Base-by-base conservation (phyloP, 805 yeast species). In the Kurtzmaniella cleridarum region DNA sequence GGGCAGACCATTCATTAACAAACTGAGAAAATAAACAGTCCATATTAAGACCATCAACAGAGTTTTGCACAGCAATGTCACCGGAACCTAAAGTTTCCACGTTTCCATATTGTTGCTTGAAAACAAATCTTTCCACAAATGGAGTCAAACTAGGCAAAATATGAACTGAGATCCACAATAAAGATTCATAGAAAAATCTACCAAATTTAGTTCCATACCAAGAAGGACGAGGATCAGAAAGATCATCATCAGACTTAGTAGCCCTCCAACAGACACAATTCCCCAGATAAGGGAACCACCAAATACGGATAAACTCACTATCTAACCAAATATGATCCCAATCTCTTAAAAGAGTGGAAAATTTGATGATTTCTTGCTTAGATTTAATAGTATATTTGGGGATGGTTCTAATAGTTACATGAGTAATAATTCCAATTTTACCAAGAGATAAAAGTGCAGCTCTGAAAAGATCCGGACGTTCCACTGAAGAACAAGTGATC, bases 1-100 rank as follows among this genome's bases (percentile, higher is more conserved):
- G 98, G 35, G 95, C 78, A n/a, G 93, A 89, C 98, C 98, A 91
- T 64, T 91, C 98, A 56, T 90, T 81, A 36, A 91, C 98, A 62
- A 81, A 90, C 61, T 91, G 98, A 32, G 89, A 80, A 60, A 88
- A 91, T 49, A 91, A 67, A 59, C 98, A 93, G 66, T 93, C 98
- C 95, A 91, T 87, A 60, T 86, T 88, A 53, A 91, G 77, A 5
- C 91, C 96, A 42, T 84, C 86, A 33, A 86, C 91, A 3, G 95
- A 83, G 42, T 77, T 75, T 52, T 82, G 88, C 9, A 90, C 87
- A 2, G 86, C 84, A 35, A 75, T 62, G 39, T 75, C 80, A 26
- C 78, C 79, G n/a, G 57, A 59, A 28, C 81, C 79, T 29, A 73
- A 68, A 5, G 85, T 81, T 53, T 83, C 90, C 18, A 79, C 77